Evolutionary conservation across 306 rosid genomes (phyloP).

Genomic region (Betula pendula): DNA sequence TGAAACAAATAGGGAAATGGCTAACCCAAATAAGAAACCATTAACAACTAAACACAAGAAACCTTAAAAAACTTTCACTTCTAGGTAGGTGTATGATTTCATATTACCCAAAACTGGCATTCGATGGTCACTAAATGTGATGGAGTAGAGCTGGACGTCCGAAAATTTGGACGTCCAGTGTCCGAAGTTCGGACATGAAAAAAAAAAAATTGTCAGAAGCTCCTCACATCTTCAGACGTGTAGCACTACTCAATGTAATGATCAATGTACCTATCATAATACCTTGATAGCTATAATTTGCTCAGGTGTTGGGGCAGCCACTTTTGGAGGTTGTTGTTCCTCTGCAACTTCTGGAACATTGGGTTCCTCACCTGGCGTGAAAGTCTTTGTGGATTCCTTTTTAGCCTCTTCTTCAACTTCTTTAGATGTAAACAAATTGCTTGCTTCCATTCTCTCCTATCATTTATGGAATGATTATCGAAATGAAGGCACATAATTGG

Average conservation of each 20-base stretch:
- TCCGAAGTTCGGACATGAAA: no score
- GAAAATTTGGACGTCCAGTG: no score
- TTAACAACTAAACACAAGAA: not conserved
- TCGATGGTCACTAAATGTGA: not conserved
- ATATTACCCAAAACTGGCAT: not conserved
- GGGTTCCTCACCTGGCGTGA: slow-evolving; percentile 50
- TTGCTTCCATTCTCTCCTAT: slow-evolving; percentile 90
- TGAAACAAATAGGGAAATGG: not conserved
- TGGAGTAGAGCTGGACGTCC: no score
- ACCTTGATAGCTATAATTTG: slow-evolving; percentile 97
- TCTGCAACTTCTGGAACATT: slow-evolving; percentile 52
- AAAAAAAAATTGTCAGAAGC: no score
- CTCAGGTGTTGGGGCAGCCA: slow-evolving; percentile 80
- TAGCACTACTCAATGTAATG: no score
- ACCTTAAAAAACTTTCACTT: not conserved
- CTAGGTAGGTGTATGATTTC: not conserved
- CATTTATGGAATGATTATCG: slow-evolving; percentile 19
- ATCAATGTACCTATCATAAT: slow-evolving; percentile 2
- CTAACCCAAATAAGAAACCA: not conserved
- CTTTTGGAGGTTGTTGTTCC: slow-evolving; percentile 61
- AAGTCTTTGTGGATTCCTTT: slow-evolving; percentile 43
- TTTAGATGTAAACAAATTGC: slow-evolving; percentile 61
- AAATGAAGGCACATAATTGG: slow-evolving; percentile 12
- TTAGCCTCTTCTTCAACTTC: slow-evolving; percentile 74
- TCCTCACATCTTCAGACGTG: no score